Base-by-base conservation (phyloP, 1,284 basidiomycete species). In the Irpex sp. region DNA sequence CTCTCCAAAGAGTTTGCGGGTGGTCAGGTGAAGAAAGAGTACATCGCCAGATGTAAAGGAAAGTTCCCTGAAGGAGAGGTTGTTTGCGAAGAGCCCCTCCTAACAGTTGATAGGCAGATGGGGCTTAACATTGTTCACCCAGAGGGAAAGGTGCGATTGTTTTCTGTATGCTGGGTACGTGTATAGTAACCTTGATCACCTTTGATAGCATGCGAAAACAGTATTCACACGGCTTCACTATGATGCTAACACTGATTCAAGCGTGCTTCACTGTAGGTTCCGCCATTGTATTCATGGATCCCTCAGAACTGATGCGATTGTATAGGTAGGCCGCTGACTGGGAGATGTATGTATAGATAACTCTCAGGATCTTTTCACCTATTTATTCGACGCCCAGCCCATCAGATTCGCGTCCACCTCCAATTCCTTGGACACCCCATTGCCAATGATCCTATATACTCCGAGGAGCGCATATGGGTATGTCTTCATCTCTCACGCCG, bases 361-460 rank as follows among this genome's bases (percentile, higher is more conserved):
- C 15, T 58, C 8, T 61, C n/a, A 49, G 26, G 47, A 9, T 46
- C 53, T 37, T 59, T 31, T 36, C 60, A 51, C 43, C 61, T 49
- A 39, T n/a, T 59, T 37, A 37, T 43, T 63, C 57, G 39, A 37
- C 58, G 39, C 62, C 11, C 68, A 93, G 95, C 95, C 0, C 95
- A 98, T 76, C 95, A 98, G 76, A 91, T 97, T 63, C 87, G 97
- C 54, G 97, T 99, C 1, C 97, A 99, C 73, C 83, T 98, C 1
- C 97, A 99, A 77, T 98, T 85, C 72, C 86, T 99, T 57, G 97
- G 97, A 1, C 81, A 94, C 71, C 92, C 97, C 0, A 96, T 99
- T 67, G 92, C 94, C 26, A 97, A 97, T 71, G 95, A 97, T 71
- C 90, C 93, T 1, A 83, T 96, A 0, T 97, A 97, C 74, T 89